phyloP scores from a whole-genome alignment of 2,329 filamentous ascomycete species.

The Fusarium circinatum region DNA sequence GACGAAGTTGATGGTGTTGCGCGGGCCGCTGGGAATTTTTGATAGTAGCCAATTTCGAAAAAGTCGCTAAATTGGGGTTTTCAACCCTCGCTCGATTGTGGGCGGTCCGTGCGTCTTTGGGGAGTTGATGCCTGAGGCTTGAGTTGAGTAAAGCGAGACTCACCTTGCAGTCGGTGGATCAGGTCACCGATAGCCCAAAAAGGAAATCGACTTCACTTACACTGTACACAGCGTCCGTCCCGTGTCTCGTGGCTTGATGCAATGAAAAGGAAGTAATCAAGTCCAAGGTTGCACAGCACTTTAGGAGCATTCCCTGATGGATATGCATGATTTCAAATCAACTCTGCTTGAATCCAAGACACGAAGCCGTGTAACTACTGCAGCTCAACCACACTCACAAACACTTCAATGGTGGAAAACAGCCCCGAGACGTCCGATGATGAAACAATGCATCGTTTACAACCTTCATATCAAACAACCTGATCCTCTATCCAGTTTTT shows the following conservation, averaged over 20 bases:
- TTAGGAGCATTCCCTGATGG: not conserved
- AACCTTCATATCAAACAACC: not conserved
- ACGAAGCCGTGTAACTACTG: not conserved
- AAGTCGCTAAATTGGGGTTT: constrained; percentile 56
- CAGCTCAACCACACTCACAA: not conserved
- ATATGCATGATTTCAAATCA: constrained; percentile 16
- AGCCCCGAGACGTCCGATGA: constrained; percentile 8
- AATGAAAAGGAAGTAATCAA: not conserved
- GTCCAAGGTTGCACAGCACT: not conserved
- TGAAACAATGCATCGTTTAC: constrained; percentile 12
- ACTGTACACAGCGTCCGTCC: constrained; percentile 24
- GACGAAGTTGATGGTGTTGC: constrained; percentile 41
- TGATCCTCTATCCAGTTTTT: constrained; percentile 9
- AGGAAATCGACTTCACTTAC: constrained; percentile 9
- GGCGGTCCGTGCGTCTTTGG: constrained; percentile 30
- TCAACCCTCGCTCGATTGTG: constrained; percentile 46
- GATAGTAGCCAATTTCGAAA: constrained; percentile 33
- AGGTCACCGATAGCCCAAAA: not conserved
- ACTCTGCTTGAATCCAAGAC: not conserved
- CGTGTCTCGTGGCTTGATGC: not conserved
- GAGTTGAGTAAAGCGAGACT: not conserved
- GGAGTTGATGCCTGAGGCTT: constrained; percentile 28
- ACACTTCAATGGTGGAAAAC: not conserved
- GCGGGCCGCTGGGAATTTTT: constrained; percentile 45
- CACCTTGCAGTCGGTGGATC: not conserved